Conservation (phyloP, 2,329 filamentous ascomycete species). For the Acephala macrosclerotiorum region DNA sequence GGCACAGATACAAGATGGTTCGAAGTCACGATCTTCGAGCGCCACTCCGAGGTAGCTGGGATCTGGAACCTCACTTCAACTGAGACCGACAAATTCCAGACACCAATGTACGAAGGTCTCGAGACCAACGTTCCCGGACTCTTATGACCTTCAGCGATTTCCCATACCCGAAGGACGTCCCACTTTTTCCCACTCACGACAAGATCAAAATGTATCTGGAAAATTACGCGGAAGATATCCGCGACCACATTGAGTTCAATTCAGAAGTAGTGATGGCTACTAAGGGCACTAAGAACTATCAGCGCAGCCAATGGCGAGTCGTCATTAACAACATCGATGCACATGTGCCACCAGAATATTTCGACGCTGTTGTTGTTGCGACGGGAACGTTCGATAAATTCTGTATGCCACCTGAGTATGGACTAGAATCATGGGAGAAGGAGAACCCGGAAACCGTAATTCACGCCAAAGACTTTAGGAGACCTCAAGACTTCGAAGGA, state of each 20-base stretch:
- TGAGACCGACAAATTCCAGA: background rate
- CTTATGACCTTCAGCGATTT: constrained; percentile 3
- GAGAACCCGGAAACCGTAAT: background rate
- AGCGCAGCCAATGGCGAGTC: constrained; percentile 7
- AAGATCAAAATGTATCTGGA: constrained; percentile 11
- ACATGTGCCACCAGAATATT: background rate
- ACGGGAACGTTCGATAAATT: background rate
- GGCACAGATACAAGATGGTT: background rate
- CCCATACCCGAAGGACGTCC: background rate
- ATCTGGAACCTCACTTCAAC: constrained; percentile 12
- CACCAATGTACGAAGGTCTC: constrained; percentile 9
- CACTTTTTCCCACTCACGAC: constrained; percentile 9
- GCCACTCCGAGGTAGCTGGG: background rate
- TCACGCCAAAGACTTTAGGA: background rate
- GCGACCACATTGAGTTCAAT: background rate
- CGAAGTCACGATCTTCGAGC: constrained; percentile 13
- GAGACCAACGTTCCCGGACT: constrained; percentile 10
- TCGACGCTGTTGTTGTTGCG: constrained; percentile 13
- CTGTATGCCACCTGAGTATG: background rate
- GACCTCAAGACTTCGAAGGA: background rate
- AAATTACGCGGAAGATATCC: background rate
- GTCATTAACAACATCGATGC: background rate
- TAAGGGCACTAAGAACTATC: background rate
- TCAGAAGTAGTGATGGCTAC: background rate
- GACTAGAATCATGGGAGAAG: background rate